Base-by-base conservation (phyloP, 306 rosid species). In the Fragaria iinumae region DNA sequence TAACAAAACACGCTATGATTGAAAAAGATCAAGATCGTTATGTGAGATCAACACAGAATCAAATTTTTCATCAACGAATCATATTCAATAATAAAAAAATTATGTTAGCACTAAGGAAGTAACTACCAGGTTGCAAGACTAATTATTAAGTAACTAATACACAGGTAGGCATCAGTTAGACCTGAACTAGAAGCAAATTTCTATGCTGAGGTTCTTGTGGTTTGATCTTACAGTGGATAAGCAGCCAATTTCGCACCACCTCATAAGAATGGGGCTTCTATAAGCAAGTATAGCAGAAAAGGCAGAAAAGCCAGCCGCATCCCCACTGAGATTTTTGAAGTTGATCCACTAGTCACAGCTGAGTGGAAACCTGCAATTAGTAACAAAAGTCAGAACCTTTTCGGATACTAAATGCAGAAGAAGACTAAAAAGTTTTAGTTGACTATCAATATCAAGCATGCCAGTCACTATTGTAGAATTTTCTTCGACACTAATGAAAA, bases 251-350 rank as follows among this genome's bases (percentile, higher is more conserved):
- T 25, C 39, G 18, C 39, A 60, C 18, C 3, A 14, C 39, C 20
- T 60, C 27, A 4, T 5, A 60, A 60, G 18, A 60, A 25, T 5
- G 67, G 1, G 0, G 0, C 20, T 27, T 21, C 21, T 11, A 74
- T 10, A 25, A 43, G 57, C 56, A 41, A 27, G 69, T 27, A 43
- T 39, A 60, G n/a, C 43, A 73, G 56, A 10, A 59, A 8, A 73
- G 16, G n/a, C 43, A 73, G 56, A 10, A 59, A 8, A 73, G 16
- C 11, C 11, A 57, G 41, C 32, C 25, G 77, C 43, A 14, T 59
- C 69, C 69, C 77, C 77, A 41, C 59, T 56, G 68, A 20, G 60
- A 57, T 8, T 27, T 59, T 44, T 34, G 45, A 44, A 27, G 12
- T 60, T 17, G 69, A 60, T 34, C 69, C 13, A 12, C 77, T 13